These are phyloP conservation scores for Musa schizocarpa DNA, from an alignment of 176 grass and related monocot genomes.

Conservation along the genomic window DNA sequence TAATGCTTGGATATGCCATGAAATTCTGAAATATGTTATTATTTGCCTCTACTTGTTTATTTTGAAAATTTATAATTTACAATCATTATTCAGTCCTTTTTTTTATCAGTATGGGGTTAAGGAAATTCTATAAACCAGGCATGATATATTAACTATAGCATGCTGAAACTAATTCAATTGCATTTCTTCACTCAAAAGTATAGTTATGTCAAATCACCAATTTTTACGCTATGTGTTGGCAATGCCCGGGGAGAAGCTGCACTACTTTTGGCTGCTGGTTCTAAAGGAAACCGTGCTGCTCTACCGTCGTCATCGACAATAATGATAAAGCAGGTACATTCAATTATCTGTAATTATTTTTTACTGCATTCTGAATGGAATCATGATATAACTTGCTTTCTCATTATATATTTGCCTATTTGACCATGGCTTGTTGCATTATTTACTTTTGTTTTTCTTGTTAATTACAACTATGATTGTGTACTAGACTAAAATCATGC, in stretches of 20 bases:
- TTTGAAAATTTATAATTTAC: too few relatives aligned
- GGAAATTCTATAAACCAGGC: background rate
- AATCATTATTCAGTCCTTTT: background rate
- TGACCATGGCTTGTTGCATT: background rate
- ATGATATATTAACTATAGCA: background rate
- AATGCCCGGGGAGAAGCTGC: slow-evolving; percentile 96
- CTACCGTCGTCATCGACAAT: slow-evolving; percentile 92
- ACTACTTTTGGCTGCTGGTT: slow-evolving; percentile 87
- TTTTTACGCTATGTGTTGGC: slow-evolving; percentile 90
- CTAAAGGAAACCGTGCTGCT: slow-evolving; percentile 70
- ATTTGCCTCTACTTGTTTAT: too few relatives aligned
- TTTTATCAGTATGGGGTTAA: background rate
- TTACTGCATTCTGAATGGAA: background rate
- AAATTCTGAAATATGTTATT: too few relatives aligned
- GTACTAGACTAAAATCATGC: slow-evolving; percentile 4
- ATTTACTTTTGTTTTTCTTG: slow-evolving; percentile 2
- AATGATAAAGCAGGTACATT: slow-evolving; percentile 95
- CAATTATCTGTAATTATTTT: background rate
- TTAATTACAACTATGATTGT: slow-evolving; percentile 1
- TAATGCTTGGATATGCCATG: too few relatives aligned
- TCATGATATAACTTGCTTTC: background rate
- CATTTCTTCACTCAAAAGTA: slow-evolving; percentile 6
- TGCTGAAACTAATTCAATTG: background rate
- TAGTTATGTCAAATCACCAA: slow-evolving; percentile 69
- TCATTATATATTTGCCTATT: background rate